A percentile compares a stretch with the other conserved stretches of the same genome.
These are phyloP conservation scores for Tylopilus vinaceipallidus DNA, from an alignment of 768 basidiomycete genomes.

Conservation along the genomic window DNA sequence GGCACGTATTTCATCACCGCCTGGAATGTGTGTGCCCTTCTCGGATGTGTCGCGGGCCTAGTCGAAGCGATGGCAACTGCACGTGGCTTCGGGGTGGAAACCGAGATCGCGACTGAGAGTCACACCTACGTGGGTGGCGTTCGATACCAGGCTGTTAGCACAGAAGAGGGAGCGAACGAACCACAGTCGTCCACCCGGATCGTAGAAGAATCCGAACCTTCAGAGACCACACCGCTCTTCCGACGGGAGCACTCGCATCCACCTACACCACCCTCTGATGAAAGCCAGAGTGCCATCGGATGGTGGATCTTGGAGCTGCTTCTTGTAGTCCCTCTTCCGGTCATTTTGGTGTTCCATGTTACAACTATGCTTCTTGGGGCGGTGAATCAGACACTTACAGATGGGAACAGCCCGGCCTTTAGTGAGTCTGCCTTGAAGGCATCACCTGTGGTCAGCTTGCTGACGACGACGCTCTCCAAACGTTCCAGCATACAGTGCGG, in stretches of 20 bases:
- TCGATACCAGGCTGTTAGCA: slow-evolving; percentile 28
- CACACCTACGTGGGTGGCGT: slow-evolving; percentile 14
- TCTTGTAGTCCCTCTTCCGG: slow-evolving; percentile 50
- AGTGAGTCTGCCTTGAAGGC: slow-evolving; percentile 39
- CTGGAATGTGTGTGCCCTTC: slow-evolving; percentile 48
- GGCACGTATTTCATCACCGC: slow-evolving; percentile 56
- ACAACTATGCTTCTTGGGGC: slow-evolving; percentile 45
- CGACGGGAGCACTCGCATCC: slow-evolving; percentile 26
- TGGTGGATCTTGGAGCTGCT: slow-evolving; percentile 65
- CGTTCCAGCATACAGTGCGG: slow-evolving; percentile 46
- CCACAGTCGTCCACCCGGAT: slow-evolving; percentile 18
- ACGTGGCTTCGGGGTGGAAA: slow-evolving; percentile 10
- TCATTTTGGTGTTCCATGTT: slow-evolving; percentile 53
- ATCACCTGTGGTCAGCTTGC: background rate
- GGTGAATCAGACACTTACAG: slow-evolving; percentile 56
- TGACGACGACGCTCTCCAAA: background rate
- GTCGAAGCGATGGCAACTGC: slow-evolving; percentile 34
- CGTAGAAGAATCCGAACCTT: slow-evolving; percentile 41
- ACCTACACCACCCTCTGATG: background rate
- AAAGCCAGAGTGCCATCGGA: slow-evolving; percentile 27
- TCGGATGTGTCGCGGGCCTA: slow-evolving; percentile 39
- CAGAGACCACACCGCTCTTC: slow-evolving; percentile 59
- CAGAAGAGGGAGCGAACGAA: slow-evolving; percentile 17
- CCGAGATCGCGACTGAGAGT: slow-evolving; percentile 1
- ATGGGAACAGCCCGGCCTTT: slow-evolving; percentile 50